Percentiles rank a stretch among this genome's conserved stretches.
These are phyloP conservation scores for Periconia sp. DNA, from an alignment of 2,329 filamentous ascomycete species.

Conservation along the genomic window DNA sequence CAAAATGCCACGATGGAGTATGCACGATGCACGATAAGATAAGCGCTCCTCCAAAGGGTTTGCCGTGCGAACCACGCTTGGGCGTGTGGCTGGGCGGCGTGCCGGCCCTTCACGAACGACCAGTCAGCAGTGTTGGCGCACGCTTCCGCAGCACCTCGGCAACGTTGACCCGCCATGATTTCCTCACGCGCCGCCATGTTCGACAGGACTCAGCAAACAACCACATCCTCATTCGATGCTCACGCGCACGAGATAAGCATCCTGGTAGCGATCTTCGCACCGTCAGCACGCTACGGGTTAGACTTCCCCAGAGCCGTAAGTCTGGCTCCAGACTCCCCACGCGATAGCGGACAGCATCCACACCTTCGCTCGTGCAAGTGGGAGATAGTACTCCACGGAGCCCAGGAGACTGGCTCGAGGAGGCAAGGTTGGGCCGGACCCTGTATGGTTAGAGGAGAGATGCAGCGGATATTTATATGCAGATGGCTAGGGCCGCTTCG, in stretches of 20 bases:
- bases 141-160: background rate
- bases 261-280: slow-evolving; percentile 17
- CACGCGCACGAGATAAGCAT: slow-evolving; percentile 21
- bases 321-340: background rate
- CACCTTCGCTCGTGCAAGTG: background rate
- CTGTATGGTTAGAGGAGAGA: no score
- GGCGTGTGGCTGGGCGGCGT: slow-evolving; percentile 1
- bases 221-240: slow-evolving; percentile 16
- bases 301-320: slow-evolving; percentile 17
- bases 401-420: no score
- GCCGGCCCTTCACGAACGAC: no score
- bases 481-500: no score
- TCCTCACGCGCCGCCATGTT: no score
- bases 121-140: background rate
- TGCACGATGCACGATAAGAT: slow-evolving; percentile 11
- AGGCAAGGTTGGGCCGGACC: no score
- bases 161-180: no score
- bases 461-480: no score
- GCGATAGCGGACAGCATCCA: background rate
- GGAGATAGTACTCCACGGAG: background rate
- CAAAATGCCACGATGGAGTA: background rate
- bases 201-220: no score
- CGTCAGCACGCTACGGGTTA: slow-evolving; percentile 12
- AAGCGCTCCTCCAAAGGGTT: slow-evolving; percentile 3
- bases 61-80: background rate